These are phyloP conservation scores for Mrakia gelida DNA, from an alignment of 768 basidiomycete species.

Conservation along the genomic window DNA sequence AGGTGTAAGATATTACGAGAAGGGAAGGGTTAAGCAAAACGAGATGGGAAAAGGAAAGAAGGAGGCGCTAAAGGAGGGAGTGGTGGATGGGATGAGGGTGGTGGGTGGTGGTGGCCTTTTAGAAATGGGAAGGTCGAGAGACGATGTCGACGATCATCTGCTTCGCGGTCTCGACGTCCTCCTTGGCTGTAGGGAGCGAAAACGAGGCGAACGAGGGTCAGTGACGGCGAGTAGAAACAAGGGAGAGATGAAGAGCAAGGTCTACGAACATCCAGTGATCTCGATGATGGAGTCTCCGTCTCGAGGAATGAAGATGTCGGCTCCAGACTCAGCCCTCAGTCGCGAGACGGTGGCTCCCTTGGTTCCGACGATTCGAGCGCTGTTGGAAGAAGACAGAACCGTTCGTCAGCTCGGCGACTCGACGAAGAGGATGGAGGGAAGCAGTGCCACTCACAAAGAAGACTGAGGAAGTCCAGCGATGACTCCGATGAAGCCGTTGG, in stretches of 20 bases:
- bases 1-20: no score
- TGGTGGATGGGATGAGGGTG: not conserved
- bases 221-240: not conserved
- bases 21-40: not conserved
- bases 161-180: slow-evolving; percentile 43
- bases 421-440: no score
- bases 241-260: not conserved
- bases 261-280: slow-evolving; percentile 64
- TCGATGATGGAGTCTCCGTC: slow-evolving; percentile 75
- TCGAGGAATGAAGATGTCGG: slow-evolving; percentile 85
- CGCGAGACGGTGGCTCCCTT: slow-evolving; percentile 84
- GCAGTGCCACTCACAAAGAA: slow-evolving; percentile 53
- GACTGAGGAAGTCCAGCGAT: slow-evolving; percentile 53
- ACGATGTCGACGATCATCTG: slow-evolving; percentile 43
- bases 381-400: not conserved
- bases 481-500: slow-evolving; percentile 59
- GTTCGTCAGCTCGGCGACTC: no score
- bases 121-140: slow-evolving; percentile 35
- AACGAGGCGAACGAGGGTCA: not conserved
- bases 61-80: not conserved
- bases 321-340: slow-evolving; percentile 79
- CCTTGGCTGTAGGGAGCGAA: slow-evolving; percentile 36
- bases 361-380: slow-evolving; percentile 76
- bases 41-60: not conserved
- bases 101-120: not conserved